Evolutionary conservation across 805 yeast species (phyloP), one percentile per base, ranked within the genome.

Genomic region (Candida berthetii): DNA sequence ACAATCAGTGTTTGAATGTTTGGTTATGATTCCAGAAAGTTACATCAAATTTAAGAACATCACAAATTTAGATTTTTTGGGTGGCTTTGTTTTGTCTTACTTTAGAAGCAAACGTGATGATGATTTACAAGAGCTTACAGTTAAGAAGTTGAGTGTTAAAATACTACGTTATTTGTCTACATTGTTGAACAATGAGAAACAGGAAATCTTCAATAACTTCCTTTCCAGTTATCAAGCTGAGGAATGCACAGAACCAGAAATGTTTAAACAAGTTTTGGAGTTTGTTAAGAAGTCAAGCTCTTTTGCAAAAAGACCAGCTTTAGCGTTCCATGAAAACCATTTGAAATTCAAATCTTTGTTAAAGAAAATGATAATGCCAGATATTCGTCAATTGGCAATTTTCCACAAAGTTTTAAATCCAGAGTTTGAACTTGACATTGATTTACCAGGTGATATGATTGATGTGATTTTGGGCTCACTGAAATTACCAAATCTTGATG

Each of bases 1-100:
- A 41, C 52, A 56, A 36, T 55, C 65, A 20, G 47, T 59, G 19
- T 48, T 54, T 34, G 48, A 53, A 37, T 47, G 42, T 11, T 17
- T 31, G 7, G 10, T 31, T 16, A 15, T 31, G 19, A 17, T 31
- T 10, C 34, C 34, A 7, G 19, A 17, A 16, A 13, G 17, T 31
- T 15, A 31, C 7, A 9, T 31, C 13, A 8, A 31, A 16, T n/a
- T 15, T 16, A 31, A 7, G 7, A 15, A 9, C 7, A 8, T 7
- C 3, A 27, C 29, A 5, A 4, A n/a, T 31, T n/a, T 17, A 11
- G 34, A 31, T 9, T 31, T 31, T 31, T 31, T 31, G 34, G 19
- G 34, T 17, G 40, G 38, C 1, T 43, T 48, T 29, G n/a, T 42
- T 13, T 22, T 40, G 14, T 7, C 35, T 13, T 45, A 31, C 31